Evolutionary conservation across 768 basidiomycete species (phyloP), one percentile per base, ranked within the genome.

Genomic region (Pulveroboletus sp.): DNA sequence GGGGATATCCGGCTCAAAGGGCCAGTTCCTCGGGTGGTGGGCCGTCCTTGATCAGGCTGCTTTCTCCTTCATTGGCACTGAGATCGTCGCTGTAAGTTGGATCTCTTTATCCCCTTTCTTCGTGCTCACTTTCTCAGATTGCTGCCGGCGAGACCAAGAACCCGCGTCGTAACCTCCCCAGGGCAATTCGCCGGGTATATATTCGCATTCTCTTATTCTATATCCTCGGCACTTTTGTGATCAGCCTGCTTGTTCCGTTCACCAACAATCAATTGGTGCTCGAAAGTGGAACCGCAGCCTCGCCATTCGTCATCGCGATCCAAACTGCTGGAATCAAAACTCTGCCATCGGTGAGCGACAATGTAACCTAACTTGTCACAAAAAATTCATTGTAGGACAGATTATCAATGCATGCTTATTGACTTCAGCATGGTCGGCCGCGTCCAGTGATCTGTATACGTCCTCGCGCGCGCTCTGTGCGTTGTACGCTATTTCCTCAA

Each of bases 241-340:
- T 96, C 57, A 89, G 91, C 39, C 71, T 93, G 2, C 81, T 95
- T 43, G 88, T 91, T 15, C 86, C 89, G 1, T 90, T 80, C 38
- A 85, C 78, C 61, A 74, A 86, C 53, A 49, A 66, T 0, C 66
- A 72, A 21, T 76, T 96, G 5, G 59, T 71, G 44, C 68, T 90
- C 39, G 4, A 3, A 0, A 66, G 67, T 39, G 80, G 82, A 27
- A 85, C 81, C 15, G 83, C 84, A 12, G 81, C 82, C 2, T 88
- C 88, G 38, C 89, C 94, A 1, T 96, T 93, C 69, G 93, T 96
- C 56, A 90, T 98, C 57, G 95, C 93, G 1, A 91, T 92, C 56
- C 60, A 77, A 59, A 79, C 74, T 39, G 84, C 93, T 7, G 94
- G 95, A n/a, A 97, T 96, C 67, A 86, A 82, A 56, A 76, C 72